A percentile compares a stretch with the other conserved stretches of the same genome.
Conservation (phyloP, 176 grass and related monocot species). For the Alopecurus myosuroides region DNA sequence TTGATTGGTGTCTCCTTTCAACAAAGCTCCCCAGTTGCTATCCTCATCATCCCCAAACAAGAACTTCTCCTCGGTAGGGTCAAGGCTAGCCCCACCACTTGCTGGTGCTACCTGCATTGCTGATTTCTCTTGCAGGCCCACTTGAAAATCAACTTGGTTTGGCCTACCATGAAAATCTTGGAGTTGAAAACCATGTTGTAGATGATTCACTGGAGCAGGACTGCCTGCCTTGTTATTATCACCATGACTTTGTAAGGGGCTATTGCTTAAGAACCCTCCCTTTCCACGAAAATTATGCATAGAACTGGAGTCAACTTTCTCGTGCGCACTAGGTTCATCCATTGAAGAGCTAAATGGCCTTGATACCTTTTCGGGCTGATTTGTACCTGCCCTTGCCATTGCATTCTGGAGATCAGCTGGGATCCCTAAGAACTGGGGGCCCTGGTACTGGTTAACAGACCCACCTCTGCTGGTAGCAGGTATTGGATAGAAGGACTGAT, state of each 20-base stretch:
- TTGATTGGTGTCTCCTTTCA: conserved; percentile 50
- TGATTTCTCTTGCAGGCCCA: conserved; percentile 52
- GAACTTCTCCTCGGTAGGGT: conserved; percentile 86
- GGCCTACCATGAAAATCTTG: conserved; percentile 50
- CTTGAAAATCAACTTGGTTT: conserved; percentile 44
- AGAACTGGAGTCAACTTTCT: conserved; percentile 42
- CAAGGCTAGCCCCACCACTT: conserved; percentile 70
- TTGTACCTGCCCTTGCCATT: conserved; percentile 37
- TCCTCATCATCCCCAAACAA: conserved; percentile 73
- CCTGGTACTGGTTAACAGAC: conserved; percentile 71
- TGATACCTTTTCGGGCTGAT: conserved; percentile 59
- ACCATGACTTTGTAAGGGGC: conserved; percentile 30
- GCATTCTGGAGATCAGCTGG: conserved; percentile 53
- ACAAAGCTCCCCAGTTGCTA: conserved; percentile 75
- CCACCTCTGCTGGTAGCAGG: conserved; percentile 44
- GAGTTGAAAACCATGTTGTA: conserved; percentile 47
- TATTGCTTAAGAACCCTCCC: conserved; percentile 56
- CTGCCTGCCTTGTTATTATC: conserved; percentile 48
- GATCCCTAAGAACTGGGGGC: conserved; percentile 71
- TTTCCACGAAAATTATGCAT: conserved; percentile 69
- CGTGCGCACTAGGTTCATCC: conserved; percentile 36
- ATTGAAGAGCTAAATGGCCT: conserved; percentile 50
- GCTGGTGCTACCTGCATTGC: conserved; percentile 38
- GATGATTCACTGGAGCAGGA: conserved; percentile 50
- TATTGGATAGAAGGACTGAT: conserved; percentile 70